Base-by-base conservation (phyloP, 257 asterid genomes). In the Salvia miltiorrhiza region DNA sequence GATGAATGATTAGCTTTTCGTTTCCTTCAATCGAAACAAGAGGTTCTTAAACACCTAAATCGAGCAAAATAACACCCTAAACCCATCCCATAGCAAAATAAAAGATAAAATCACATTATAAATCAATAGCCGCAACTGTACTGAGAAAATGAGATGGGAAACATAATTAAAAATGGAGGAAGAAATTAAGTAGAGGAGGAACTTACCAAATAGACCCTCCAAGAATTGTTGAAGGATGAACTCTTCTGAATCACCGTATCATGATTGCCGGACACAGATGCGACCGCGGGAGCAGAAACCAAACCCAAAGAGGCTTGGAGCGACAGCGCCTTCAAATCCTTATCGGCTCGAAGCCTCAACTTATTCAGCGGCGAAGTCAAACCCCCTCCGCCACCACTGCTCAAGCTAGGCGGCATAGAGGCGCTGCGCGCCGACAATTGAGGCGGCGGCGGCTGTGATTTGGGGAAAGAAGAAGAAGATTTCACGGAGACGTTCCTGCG, bases 311-410 rank as follows among this genome's bases (percentile, higher is more conserved):
- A 73, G 43, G 84, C 75, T 67, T 82, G 93, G 74, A 84, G 49
- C 49, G 94, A 76, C 78, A 90, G 60, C 23, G 85, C 73, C 78
- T 74, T 86, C 83, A 87, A 70, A 20, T 89, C 95, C 72, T 70
- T 87, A 33, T 82, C 97, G 11, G 73, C 77, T 72, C 83, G 89
- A 50, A 86, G 81, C 82, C 83, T 93, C 45, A 81, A 69, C 80
- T 86, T 86, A 73, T 26, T 80, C 48, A 63, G 64, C 30, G 83
- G 78, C 30, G 78, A 60, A 35, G 54, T 63, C 76, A 81, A 47
- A 67, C 54, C 68, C 77, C 68, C 77, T 26, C 59, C 63, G 2
- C 62, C 73, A 56, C 63, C 76, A 26, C 74, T 73, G 26, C 70
- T 74, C 76, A 76, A 58, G 67, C 65, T 75, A 61, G 81, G 71